phyloP scores from a whole-genome alignment of 2,329 filamentous ascomycete genomes.

The Ophiostoma sp. region DNA sequence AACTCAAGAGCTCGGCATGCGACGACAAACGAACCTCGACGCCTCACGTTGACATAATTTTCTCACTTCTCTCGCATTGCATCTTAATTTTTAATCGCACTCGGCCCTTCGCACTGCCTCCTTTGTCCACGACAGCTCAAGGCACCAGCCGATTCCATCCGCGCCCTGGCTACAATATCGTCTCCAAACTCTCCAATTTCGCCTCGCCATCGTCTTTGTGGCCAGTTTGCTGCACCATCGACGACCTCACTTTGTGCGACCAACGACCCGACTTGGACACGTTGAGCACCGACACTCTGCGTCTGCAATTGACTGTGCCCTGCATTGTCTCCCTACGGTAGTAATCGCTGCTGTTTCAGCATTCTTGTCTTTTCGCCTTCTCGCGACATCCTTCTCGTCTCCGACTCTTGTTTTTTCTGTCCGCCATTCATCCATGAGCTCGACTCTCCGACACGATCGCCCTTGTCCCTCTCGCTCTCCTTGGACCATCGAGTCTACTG shows the following conservation, averaged over 20 bases:
- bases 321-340: not conserved
- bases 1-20: not conserved
- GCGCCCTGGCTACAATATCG: not conserved
- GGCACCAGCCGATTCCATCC: constrained; percentile 3
- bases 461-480: not conserved
- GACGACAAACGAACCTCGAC: not conserved
- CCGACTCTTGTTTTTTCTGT: not conserved
- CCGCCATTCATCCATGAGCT: not conserved
- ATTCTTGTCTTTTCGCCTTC: not conserved
- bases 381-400: not conserved
- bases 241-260: not conserved
- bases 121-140: not conserved
- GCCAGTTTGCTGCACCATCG: not conserved
- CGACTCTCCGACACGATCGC: not conserved
- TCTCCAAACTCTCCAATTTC: not conserved
- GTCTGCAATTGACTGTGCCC: not conserved
- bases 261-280: not conserved
- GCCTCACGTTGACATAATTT: not conserved
- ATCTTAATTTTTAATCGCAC: constrained; percentile 8
- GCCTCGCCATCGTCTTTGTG: constrained; percentile 17
- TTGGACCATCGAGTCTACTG: not conserved
- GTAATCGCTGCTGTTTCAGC: not conserved
- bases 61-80: not conserved
- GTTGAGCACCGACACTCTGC: not conserved
- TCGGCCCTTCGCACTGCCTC: not conserved